Conservation (phyloP, 805 yeast species). For the Spathaspora boniae region DNA sequence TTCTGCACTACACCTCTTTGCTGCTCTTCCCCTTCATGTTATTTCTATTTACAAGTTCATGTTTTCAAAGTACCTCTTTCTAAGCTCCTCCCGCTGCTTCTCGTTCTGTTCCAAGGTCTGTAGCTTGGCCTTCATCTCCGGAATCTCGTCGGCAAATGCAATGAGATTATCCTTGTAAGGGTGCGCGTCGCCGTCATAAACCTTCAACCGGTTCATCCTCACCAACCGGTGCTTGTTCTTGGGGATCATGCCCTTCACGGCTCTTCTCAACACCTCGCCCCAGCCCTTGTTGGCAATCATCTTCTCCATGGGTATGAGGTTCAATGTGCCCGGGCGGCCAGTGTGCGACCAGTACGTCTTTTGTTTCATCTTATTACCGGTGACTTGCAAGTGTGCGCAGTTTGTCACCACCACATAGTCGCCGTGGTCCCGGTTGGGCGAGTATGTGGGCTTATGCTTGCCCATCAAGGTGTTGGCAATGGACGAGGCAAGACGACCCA, state of each 20-base stretch:
- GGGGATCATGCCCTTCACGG: constrained; percentile 96
- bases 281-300: constrained; percentile 77
- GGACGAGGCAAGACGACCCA: constrained; percentile 88
- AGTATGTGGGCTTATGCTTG: constrained; percentile 92
- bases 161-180: constrained; percentile 81
- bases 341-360: constrained; percentile 89
- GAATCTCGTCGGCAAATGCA: constrained; percentile 80
- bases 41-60: constrained; percentile 2
- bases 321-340: constrained; percentile 84
- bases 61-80: constrained; percentile 26
- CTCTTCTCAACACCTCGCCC: constrained; percentile 78
- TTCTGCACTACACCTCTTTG: no score
- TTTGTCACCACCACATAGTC: constrained; percentile 97
- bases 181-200: constrained; percentile 82
- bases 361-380: constrained; percentile 80
- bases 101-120: constrained; percentile 36
- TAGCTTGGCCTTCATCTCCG: constrained; percentile 43
- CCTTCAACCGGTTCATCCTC: constrained; percentile 80
- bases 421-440: constrained; percentile 75
- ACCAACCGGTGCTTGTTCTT: constrained; percentile 77
- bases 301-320: constrained; percentile 76
- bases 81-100: constrained; percentile 27
- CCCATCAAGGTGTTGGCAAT: constrained; percentile 90
- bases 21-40: no score
- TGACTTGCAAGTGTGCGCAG: constrained; percentile 73